A percentile compares a stretch with the other conserved stretches of the same genome.
Conservation (phyloP, 164 flowering plant genomes). For the Dillenia turbinata region DNA sequence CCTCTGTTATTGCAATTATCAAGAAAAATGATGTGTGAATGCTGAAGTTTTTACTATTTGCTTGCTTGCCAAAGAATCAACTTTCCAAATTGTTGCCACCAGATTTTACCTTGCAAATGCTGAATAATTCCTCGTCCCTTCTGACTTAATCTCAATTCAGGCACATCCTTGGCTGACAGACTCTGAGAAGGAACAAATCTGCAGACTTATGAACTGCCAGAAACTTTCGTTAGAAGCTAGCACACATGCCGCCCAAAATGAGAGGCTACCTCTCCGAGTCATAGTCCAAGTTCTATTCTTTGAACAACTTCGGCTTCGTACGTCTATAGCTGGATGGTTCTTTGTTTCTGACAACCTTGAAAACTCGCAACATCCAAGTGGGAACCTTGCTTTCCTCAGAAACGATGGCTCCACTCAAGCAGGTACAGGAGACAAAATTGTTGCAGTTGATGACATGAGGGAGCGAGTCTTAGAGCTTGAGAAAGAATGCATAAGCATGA, state of each 20-base stretch:
- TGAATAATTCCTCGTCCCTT: too few relatives aligned
- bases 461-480: slow-evolving; percentile 55
- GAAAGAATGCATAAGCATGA: slow-evolving; percentile 57
- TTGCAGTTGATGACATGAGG: slow-evolving; percentile 34
- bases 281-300: slow-evolving; percentile 73
- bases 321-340: slow-evolving; percentile 62
- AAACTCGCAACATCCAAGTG: slow-evolving; percentile 29
- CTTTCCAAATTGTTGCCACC: too few relatives aligned
- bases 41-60: too few relatives aligned
- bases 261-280: slow-evolving; percentile 65
- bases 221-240: slow-evolving; percentile 71
- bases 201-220: slow-evolving; percentile 77
- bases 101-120: too few relatives aligned
- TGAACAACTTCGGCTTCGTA: slow-evolving; percentile 63
- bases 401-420: slow-evolving; percentile 7
- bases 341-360: slow-evolving; percentile 56
- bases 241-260: slow-evolving; percentile 78
- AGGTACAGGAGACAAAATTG: neutral
- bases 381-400: slow-evolving; percentile 23
- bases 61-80: too few relatives aligned
- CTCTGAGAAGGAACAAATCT: slow-evolving; percentile 58
- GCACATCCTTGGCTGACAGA: slow-evolving; percentile 72
- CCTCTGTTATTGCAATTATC: too few relatives aligned
- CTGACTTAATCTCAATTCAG: slow-evolving; percentile 22
- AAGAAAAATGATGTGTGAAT: too few relatives aligned